Evolutionary conservation across 2,329 filamentous ascomycete species (phyloP).

Genomic region (Dactylellina cionopaga): DNA sequence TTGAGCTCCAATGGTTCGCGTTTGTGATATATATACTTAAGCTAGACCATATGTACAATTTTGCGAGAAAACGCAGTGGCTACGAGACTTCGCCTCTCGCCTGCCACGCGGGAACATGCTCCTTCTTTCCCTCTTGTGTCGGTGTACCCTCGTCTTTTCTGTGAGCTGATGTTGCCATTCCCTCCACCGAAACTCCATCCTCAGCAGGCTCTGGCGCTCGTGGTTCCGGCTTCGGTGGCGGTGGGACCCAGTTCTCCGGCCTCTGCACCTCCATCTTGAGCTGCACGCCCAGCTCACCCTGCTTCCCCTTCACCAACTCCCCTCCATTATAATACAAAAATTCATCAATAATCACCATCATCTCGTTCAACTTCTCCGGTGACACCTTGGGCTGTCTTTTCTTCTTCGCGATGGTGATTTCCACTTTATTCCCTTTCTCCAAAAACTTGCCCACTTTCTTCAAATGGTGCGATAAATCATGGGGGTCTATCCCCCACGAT

Average conservation of each 20-base stretch:
- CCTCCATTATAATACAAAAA: conserved; percentile 52
- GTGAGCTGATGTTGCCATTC: neutral
- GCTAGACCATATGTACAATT: neutral
- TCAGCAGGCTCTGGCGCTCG: neutral
- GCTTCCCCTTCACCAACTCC: conserved; percentile 13
- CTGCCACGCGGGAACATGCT: conserved; percentile 42
- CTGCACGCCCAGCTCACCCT: conserved; percentile 32
- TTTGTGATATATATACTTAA: neutral
- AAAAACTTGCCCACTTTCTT: conserved; percentile 75
- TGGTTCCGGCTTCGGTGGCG: conserved; percentile 29
- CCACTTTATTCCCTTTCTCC: conserved; percentile 77
- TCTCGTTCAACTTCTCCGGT: conserved; percentile 69
- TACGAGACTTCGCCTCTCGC: conserved; percentile 25
- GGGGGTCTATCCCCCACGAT: conserved; percentile 82
- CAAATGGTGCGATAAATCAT: conserved; percentile 79
- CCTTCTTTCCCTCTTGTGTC: neutral
- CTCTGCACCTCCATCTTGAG: conserved; percentile 39
- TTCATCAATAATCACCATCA: conserved; percentile 67
- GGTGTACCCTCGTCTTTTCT: neutral
- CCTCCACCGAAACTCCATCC: conserved; percentile 13
- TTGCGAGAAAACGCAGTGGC: no score
- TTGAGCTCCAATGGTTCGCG: no score
- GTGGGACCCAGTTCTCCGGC: conserved; percentile 45
- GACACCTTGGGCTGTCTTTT: conserved; percentile 70
- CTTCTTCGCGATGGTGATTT: conserved; percentile 76